Conservation (phyloP, 2,329 filamentous ascomycete species). For the Aspergillus ibericus region DNA sequence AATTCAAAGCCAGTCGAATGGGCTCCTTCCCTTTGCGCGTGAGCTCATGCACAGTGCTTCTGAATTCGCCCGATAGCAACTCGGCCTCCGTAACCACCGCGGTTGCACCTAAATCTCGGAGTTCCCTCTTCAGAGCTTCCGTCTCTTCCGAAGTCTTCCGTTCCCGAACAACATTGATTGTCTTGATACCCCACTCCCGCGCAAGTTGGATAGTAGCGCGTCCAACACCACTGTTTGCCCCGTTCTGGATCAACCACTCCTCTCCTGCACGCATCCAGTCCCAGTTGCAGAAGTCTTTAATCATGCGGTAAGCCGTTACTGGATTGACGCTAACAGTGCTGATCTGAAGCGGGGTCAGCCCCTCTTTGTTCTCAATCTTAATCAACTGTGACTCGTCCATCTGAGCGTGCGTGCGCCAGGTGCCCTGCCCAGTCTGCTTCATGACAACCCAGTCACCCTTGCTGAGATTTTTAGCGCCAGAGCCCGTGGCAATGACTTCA, state of each 20-base stretch:
- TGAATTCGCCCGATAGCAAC: slow-evolving; percentile 47
- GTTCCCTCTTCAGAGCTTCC: slow-evolving; percentile 61
- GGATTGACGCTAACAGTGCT: slow-evolving; percentile 92
- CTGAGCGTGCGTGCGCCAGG: slow-evolving; percentile 89
- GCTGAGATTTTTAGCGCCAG: slow-evolving; percentile 59
- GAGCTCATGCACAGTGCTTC: slow-evolving; percentile 60
- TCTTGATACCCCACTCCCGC: slow-evolving; percentile 80
- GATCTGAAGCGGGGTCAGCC: slow-evolving; percentile 72
- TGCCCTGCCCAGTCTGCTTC: slow-evolving; percentile 78
- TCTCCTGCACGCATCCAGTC: slow-evolving; percentile 59
- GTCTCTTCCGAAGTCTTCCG: slow-evolving; percentile 66
- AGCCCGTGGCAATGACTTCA: slow-evolving; percentile 74
- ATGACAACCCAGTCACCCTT: slow-evolving; percentile 95
- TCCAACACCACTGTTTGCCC: slow-evolving; percentile 91
- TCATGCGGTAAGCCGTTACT: slow-evolving; percentile 90
- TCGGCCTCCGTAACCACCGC: slow-evolving; percentile 64
- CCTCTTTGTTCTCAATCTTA: slow-evolving; percentile 67
- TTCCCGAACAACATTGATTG: slow-evolving; percentile 83
- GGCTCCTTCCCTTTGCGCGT: slow-evolving; percentile 71
- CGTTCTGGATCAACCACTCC: slow-evolving; percentile 96
- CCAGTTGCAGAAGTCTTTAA: slow-evolving; percentile 70
- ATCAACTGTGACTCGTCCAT: slow-evolving; percentile 63
- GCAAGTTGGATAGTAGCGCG: slow-evolving; percentile 88
- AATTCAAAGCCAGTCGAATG: slow-evolving; percentile 81
- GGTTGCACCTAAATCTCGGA: slow-evolving; percentile 62